Percentiles rank a stretch among this genome's conserved stretches.
Conservation (phyloP, 2,329 filamentous ascomycete genomes). For the Aspergillus floridensis region DNA sequence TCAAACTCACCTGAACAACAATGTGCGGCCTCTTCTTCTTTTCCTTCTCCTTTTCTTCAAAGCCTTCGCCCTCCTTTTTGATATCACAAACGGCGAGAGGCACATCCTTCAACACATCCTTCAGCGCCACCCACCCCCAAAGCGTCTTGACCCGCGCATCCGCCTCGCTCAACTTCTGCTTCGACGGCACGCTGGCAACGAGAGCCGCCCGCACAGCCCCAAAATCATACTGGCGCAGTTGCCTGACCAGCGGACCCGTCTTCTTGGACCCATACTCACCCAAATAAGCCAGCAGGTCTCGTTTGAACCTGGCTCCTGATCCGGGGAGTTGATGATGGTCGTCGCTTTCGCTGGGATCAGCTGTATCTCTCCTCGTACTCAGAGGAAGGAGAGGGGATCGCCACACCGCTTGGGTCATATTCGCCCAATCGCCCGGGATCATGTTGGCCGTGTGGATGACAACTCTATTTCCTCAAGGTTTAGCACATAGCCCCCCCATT, state of each 20-base stretch:
- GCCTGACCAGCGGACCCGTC: slow-evolving; percentile 54
- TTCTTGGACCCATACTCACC: slow-evolving; percentile 62
- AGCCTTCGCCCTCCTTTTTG: background rate
- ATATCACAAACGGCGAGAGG: slow-evolving; percentile 38
- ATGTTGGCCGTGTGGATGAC: slow-evolving; percentile 89
- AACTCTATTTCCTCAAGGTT: slow-evolving; percentile 42
- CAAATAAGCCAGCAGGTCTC: slow-evolving; percentile 71
- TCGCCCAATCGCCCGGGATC: slow-evolving; percentile 82
- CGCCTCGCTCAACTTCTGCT: slow-evolving; percentile 49
- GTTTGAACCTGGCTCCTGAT: slow-evolving; percentile 69
- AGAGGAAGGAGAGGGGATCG: slow-evolving; percentile 67
- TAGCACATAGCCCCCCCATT: background rate
- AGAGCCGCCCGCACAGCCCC: slow-evolving; percentile 65
- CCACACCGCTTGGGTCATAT: slow-evolving; percentile 86
- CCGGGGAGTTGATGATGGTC: slow-evolving; percentile 45
- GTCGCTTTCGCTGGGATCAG: background rate
- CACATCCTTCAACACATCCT: slow-evolving; percentile 57
- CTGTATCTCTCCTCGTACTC: background rate
- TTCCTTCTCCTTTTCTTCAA: slow-evolving; percentile 11
- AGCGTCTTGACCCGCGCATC: slow-evolving; percentile 49
- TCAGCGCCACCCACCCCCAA: slow-evolving; percentile 76
- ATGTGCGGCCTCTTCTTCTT: slow-evolving; percentile 32
- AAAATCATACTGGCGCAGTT: slow-evolving; percentile 67
- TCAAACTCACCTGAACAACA: slow-evolving; percentile 34
- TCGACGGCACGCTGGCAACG: slow-evolving; percentile 74